Base-by-base conservation (phyloP, 371 early-diverging fungal species). In the Rhizopus stolonifer region DNA sequence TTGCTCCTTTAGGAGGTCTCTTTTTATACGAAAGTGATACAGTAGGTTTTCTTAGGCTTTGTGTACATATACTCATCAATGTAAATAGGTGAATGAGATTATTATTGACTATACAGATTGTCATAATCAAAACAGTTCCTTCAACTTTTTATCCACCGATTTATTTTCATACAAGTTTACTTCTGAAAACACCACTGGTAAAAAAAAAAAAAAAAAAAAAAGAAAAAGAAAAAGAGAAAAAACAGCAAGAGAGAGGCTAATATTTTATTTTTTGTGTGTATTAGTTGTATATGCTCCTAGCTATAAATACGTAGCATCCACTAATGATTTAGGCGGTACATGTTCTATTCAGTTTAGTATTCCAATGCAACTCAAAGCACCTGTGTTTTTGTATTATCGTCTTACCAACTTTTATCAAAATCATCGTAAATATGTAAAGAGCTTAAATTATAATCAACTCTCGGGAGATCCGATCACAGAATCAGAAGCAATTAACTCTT, bases 401-500 rank as follows among this genome's bases (percentile, higher is more conserved):
- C 73, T 98, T 40, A 89, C 93, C 34, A 90, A 94, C 69, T 96
- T 96, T 66, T 95, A 91, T 71, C 98, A 98, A 68, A 95, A 94
- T 68, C 90, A 95, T 63, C 82, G 96, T 31, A 82, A 85, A 61
- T 96, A 95, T 54, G 90, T 93, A 21, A 92, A 91, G 69, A 89
- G 89, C 56, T 84, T 89, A 46, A 86, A 83, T 61, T 68, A 80
- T 46, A 78, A 80, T 42, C 96, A 96, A 65, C 75, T 95, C 11
- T 67, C 76, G 51, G 95, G 95, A 22, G 78, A 83, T 42, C 60
- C 49, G 7, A 60, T 78, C 23, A 58, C 63, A 4, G 33, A 44
- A 1, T n/a, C 47, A 1, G 74, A 70, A 13, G 69, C 73, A 1
- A 33, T 33, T 13, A 53, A 61, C 32, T 67, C 69, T 1, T 68